Conservation (phyloP, 2,329 filamentous ascomycete genomes). For the Ophiostoma fasciatum region DNA sequence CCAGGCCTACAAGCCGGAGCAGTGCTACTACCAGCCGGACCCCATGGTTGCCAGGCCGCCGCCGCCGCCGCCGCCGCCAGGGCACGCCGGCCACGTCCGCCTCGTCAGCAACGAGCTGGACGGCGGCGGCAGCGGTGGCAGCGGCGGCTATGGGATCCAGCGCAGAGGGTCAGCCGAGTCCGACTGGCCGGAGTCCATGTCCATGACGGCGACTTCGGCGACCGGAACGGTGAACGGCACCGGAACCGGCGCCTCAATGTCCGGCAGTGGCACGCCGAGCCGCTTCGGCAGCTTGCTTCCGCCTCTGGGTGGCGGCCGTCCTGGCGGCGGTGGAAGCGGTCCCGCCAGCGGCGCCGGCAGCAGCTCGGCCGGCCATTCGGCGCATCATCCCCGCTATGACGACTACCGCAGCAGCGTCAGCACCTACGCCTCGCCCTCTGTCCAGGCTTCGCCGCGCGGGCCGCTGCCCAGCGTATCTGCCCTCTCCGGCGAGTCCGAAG, state of each 20-base stretch:
- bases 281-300: not conserved
- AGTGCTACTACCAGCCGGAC: slow-evolving; percentile 13
- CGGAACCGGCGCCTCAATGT: slow-evolving; percentile 27
- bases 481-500: slow-evolving; percentile 14
- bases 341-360: not conserved
- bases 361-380: not conserved
- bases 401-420: slow-evolving; percentile 1
- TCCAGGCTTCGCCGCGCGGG: not conserved
- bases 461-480: slow-evolving; percentile 5
- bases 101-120: slow-evolving; percentile 4
- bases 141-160: not conserved
- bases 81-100: slow-evolving; percentile 4
- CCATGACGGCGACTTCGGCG: slow-evolving; percentile 31
- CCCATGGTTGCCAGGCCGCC: slow-evolving; percentile 8
- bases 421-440: slow-evolving; percentile 3
- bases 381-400: slow-evolving; percentile 2
- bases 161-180: slow-evolving; percentile 4
- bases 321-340: too few relatives aligned
- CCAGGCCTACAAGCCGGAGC: slow-evolving; percentile 15
- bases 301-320: too few relatives aligned
- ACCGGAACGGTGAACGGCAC: slow-evolving; percentile 37
- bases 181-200: slow-evolving; percentile 8
- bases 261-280: too few relatives aligned
- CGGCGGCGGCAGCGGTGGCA: slow-evolving; percentile 1
- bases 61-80: too few relatives aligned